Conservation (phyloP, 352 stramenopile genomes). For the Blastocystis sp. region DNA sequence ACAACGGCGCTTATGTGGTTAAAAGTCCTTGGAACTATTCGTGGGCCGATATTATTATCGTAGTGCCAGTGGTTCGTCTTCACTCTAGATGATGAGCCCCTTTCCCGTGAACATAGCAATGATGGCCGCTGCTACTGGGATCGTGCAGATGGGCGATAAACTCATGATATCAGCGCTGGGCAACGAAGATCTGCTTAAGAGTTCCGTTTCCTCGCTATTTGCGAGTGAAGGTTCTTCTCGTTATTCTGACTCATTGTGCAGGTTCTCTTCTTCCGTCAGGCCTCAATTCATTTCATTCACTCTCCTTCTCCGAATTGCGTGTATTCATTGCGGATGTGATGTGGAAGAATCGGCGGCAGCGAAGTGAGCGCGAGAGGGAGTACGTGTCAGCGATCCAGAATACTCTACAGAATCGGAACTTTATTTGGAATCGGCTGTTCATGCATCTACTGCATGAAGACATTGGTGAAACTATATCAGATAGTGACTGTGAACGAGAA, state of each 20-base stretch:
- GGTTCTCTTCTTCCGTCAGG: neutral
- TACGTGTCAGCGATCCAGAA: neutral
- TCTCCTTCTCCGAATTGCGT: neutral
- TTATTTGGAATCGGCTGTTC: neutral
- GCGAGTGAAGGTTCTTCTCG: no score
- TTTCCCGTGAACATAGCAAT: neutral
- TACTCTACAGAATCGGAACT: neutral
- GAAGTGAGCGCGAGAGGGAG: neutral
- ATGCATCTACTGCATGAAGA: neutral
- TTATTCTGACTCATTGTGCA: no score
- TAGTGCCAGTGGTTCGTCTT: neutral
- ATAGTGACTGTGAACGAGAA: neutral
- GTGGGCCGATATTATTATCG: neutral
- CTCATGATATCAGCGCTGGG: neutral
- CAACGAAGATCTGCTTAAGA: neutral
- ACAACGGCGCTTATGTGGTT: neutral
- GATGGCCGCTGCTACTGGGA: neutral
- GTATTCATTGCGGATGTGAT: neutral
- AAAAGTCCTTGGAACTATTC: constrained; percentile 1
- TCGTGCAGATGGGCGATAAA: neutral
- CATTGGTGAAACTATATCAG: neutral
- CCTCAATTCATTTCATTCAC: neutral
- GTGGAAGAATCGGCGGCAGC: neutral
- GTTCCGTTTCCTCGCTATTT: no score
- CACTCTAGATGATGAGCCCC: neutral